Conservation (phyloP, 2,329 filamentous ascomycete genomes). For the Ambrosiella xylebori region DNA sequence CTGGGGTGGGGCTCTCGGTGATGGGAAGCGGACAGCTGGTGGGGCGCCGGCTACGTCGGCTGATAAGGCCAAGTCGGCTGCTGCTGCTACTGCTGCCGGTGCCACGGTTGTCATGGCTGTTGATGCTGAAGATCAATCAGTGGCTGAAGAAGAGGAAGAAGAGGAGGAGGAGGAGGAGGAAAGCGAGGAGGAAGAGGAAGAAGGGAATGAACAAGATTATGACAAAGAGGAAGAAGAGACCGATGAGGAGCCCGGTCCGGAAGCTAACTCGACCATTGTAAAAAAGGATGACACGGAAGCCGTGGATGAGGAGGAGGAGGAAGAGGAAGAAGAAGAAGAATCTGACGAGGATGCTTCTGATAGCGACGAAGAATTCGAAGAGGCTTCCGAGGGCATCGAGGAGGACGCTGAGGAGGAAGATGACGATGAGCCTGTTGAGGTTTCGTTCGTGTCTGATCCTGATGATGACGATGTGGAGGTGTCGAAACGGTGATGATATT, state of each 20-base stretch:
- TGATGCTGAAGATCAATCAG: background rate
- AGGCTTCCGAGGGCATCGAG: constrained; percentile 6
- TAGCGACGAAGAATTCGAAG: constrained; percentile 10
- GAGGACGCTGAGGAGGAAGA: constrained; percentile 9
- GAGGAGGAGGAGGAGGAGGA: constrained; percentile 6
- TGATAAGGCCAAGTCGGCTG: constrained; percentile 5
- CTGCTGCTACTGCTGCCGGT: constrained; percentile 5
- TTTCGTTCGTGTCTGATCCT: constrained; percentile 10
- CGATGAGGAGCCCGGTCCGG: background rate
- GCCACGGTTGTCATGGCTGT: background rate
- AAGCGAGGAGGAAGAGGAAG: constrained; percentile 2
- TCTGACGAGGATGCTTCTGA: constrained; percentile 20
- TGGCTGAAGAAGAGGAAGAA: constrained; percentile 6
- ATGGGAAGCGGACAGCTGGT: constrained; percentile 19
- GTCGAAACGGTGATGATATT: constrained; percentile 1
- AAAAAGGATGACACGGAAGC: constrained; percentile 12
- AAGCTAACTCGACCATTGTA: background rate
- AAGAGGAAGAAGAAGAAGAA: constrained; percentile 29
- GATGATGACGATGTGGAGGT: constrained; percentile 9
- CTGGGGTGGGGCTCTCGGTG: constrained; percentile 38
- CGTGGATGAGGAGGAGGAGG: constrained; percentile 17
- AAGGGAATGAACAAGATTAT: background rate
- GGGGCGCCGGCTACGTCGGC: background rate
- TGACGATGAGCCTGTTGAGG: constrained; percentile 3
- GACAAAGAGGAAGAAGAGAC: background rate